Percentiles rank a stretch among this genome's conserved stretches.
phyloP scores from a whole-genome alignment of 2,329 filamentous ascomycete species.

The Sarocladium oryzae region DNA sequence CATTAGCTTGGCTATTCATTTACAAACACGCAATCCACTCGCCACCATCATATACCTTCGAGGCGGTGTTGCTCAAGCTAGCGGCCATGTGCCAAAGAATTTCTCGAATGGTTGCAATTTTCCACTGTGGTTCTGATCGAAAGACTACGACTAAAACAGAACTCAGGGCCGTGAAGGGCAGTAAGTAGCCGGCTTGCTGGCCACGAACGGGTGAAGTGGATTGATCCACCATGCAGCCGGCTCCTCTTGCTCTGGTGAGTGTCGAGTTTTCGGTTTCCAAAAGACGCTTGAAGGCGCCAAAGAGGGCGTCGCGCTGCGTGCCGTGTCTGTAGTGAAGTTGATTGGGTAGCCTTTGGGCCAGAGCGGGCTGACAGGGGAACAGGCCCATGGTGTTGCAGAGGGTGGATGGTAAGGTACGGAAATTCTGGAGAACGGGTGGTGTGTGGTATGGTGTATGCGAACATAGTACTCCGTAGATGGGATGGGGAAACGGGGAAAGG shows the following conservation, averaged over 20 bases:
- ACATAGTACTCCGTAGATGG: neutral
- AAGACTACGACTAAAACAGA: constrained; percentile 1
- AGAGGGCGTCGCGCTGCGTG: neutral
- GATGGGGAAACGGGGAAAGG: neutral
- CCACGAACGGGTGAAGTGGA: constrained; percentile 1
- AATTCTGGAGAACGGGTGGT: neutral
- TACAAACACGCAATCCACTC: constrained; percentile 6
- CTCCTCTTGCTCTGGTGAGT: neutral
- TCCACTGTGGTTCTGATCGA: neutral
- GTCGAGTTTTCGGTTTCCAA: neutral
- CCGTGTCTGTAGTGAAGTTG: neutral
- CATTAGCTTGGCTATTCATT: neutral
- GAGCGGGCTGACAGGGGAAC: constrained; percentile 2
- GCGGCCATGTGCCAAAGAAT: constrained; percentile 2
- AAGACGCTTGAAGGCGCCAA: neutral
- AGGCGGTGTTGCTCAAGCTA: neutral
- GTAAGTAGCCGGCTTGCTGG: neutral
- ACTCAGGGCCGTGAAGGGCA: neutral
- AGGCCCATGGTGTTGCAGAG: constrained; percentile 6
- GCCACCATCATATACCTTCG: neutral
- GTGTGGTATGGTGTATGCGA: neutral
- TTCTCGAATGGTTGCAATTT: neutral
- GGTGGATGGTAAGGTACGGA: constrained; percentile 3
- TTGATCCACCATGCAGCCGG: constrained; percentile 4
- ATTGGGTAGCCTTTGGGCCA: neutral